Base-by-base conservation (phyloP, 345 rosid species). In the Rhodamnia rubescens region DNA sequence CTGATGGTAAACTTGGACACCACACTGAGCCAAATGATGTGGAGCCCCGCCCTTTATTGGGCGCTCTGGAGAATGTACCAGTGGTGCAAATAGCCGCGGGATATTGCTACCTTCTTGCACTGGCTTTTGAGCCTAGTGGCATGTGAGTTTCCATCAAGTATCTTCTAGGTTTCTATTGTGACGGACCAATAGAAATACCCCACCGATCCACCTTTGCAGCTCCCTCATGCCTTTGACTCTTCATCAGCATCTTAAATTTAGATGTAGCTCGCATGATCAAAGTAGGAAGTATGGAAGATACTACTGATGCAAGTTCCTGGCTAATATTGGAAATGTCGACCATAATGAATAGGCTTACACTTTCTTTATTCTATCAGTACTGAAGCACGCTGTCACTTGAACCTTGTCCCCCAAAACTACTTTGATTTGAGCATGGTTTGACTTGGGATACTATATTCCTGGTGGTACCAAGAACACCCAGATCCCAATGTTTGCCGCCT, bases 31-130 rank as follows among this genome's bases (percentile, higher is more conserved):
- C 89, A 27, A 94, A 86, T 85, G 98, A 94, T 87, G 85, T 91
- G 51, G 92, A 92, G 88, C 98, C 98, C 57, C 97, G 88, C 55
- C 99, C 98, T 85, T 87, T 97, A 90, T 84, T 95, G 85, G 99
- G 99, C 8, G 92, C 94, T n/a, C 90, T 97, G 80, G 98, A 97
- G 91, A 96, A 96, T 86, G 87, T 93, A 27, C 98, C 95, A 0
- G 96, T 96, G 11, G 98, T 97, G 74, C 99, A 97, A 83, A 96
- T 97, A 86, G 93, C 98, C 1, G 98, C 99, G 32, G 99, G 99
- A 86, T 94, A 90, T 85, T 97, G 99, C 91, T 97, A 93, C 88
- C 98, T 97, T 61, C 99, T 97, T 90, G 98, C 98, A 84, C 88
- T 96, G 83, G 96, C 98, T 83, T 97, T 92, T 87, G 94, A 97